phyloP scores from a whole-genome alignment of 495 filamentous ascomycete species.

The Penicillium soppii region DNA sequence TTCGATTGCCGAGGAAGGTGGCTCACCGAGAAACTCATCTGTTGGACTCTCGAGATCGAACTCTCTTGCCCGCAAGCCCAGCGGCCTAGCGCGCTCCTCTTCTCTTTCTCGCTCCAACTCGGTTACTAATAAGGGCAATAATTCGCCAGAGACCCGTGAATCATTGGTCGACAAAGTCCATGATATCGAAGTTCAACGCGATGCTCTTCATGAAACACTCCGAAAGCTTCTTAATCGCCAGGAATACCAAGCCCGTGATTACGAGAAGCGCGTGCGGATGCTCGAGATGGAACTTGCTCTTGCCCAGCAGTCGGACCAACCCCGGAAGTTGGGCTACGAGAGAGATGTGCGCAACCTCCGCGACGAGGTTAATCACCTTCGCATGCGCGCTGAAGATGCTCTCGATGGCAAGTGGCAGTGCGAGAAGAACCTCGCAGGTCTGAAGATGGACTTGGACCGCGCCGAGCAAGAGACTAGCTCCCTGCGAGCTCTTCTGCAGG shows the following conservation, averaged over 20 bases:
- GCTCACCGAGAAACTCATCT: slow-evolving; percentile 29
- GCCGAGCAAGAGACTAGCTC: slow-evolving; percentile 89
- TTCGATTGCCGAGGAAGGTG: slow-evolving; percentile 63
- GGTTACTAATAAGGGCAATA: slow-evolving; percentile 38
- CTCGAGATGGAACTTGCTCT: slow-evolving; percentile 78
- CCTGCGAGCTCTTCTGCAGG: slow-evolving; percentile 74
- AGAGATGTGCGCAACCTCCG: slow-evolving; percentile 75
- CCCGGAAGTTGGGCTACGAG: slow-evolving; percentile 75
- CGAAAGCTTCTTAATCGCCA: slow-evolving; percentile 87
- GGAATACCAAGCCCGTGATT: slow-evolving; percentile 74
- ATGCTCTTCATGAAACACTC: slow-evolving; percentile 84
- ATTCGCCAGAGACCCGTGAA: slow-evolving; percentile 64
- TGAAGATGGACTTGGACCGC: slow-evolving; percentile 97
- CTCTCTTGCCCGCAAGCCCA: slow-evolving; percentile 54
- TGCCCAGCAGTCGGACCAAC: slow-evolving; percentile 63
- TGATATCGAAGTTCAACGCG: slow-evolving; percentile 89
- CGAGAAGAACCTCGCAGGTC: slow-evolving; percentile 85
- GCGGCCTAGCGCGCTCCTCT: slow-evolving; percentile 43
- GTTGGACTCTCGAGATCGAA: slow-evolving; percentile 60
- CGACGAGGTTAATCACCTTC: slow-evolving; percentile 79
- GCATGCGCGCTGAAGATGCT: slow-evolving; percentile 89
- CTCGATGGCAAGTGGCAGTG: slow-evolving; percentile 96
- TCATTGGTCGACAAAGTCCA: slow-evolving; percentile 80
- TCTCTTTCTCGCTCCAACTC: slow-evolving; percentile 58
- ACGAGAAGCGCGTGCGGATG: slow-evolving; percentile 69